A percentile compares a stretch with the other conserved stretches of the same genome.
Evolutionary conservation across 2,329 filamentous ascomycete species (phyloP).

Genomic region (Ceratocystis albifundus): DNA sequence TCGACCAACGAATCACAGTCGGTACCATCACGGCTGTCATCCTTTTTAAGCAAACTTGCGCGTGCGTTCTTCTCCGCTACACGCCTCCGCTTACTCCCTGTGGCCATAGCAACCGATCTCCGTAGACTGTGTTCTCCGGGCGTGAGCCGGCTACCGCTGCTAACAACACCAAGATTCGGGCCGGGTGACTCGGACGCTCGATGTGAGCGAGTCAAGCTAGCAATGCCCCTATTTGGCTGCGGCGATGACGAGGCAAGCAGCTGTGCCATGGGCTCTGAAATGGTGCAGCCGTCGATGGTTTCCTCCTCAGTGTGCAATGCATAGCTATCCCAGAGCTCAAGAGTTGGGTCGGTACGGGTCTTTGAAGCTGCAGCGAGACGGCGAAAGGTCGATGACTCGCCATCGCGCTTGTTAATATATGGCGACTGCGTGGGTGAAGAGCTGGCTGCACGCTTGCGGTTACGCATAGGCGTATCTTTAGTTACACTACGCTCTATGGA

Average conservation of each 20-base stretch:
- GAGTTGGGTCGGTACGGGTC: slow-evolving; percentile 58
- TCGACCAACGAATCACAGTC: slow-evolving; percentile 20
- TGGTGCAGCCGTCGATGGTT: not conserved
- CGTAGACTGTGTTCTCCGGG: slow-evolving; percentile 15
- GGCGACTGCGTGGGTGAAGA: slow-evolving; percentile 64
- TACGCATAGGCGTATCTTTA: slow-evolving; percentile 40
- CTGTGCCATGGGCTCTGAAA: slow-evolving; percentile 18
- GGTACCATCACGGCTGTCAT: not conserved
- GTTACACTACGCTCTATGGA: slow-evolving; percentile 35
- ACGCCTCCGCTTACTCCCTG: slow-evolving; percentile 17
- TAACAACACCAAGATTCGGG: not conserved
- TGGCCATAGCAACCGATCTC: slow-evolving; percentile 18
- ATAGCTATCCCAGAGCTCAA: slow-evolving; percentile 69
- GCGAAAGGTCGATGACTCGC: slow-evolving; percentile 22
- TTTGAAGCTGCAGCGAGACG: slow-evolving; percentile 22
- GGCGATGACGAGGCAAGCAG: slow-evolving; percentile 49
- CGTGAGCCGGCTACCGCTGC: not conserved
- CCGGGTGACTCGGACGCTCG: slow-evolving; percentile 2
- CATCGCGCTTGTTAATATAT: slow-evolving; percentile 17
- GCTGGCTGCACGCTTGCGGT: slow-evolving; percentile 57
- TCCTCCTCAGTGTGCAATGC: slow-evolving; percentile 37
- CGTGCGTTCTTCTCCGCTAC: slow-evolving; percentile 14
- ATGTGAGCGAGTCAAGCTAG: not conserved
- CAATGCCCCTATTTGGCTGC: slow-evolving; percentile 40
- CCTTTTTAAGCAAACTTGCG: slow-evolving; percentile 17